A percentile compares a stretch with the other conserved stretches of the same genome.
Evolutionary conservation across 1,139 yeast genomes (phyloP).

Genomic region (Hansenula lynferdii): DNA sequence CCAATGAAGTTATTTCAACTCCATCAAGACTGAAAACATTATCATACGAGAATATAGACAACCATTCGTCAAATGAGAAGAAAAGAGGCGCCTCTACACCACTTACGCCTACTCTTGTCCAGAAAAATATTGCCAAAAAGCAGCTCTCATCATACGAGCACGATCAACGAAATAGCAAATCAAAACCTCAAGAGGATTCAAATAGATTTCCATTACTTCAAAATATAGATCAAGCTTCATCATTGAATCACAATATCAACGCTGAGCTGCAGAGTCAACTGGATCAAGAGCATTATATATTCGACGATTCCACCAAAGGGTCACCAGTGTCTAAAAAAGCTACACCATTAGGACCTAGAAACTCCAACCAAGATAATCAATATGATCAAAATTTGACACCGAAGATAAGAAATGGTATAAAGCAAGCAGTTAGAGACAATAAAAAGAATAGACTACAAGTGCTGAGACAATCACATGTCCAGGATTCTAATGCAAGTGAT

Average conservation of each 20-base stretch:
- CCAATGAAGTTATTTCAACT: no score
- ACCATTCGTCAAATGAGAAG: slow-evolving; percentile 7
- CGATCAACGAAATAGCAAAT: not conserved
- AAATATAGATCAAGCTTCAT: no score
- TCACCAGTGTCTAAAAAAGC: slow-evolving; percentile 16
- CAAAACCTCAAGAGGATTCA: not conserved
- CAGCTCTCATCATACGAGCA: slow-evolving; percentile 5
- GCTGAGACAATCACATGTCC: slow-evolving; percentile 7
- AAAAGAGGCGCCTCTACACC: slow-evolving; percentile 23
- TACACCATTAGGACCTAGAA: slow-evolving; percentile 2
- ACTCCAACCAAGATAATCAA: not conserved
- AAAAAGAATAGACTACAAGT: slow-evolving; percentile 20
- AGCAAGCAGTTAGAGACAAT: slow-evolving; percentile 19
- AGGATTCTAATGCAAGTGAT: slow-evolving; percentile 13
- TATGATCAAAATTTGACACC: slow-evolving; percentile 10
- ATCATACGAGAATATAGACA: slow-evolving; percentile 10
- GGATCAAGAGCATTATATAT: slow-evolving; percentile 5
- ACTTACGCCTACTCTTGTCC: slow-evolving; percentile 20
- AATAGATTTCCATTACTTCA: no score
- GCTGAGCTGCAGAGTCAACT: slow-evolving; percentile 3
- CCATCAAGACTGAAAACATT: slow-evolving; percentile 17
- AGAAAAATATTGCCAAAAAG: slow-evolving; percentile 18
- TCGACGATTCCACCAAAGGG: slow-evolving; percentile 5
- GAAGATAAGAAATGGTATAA: slow-evolving; percentile 19
- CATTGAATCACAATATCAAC: not conserved